A percentile compares a stretch with the other conserved stretches of the same genome.
Conservation (phyloP, 2,329 filamentous ascomycete genomes). For the Alternaria sp. region DNA sequence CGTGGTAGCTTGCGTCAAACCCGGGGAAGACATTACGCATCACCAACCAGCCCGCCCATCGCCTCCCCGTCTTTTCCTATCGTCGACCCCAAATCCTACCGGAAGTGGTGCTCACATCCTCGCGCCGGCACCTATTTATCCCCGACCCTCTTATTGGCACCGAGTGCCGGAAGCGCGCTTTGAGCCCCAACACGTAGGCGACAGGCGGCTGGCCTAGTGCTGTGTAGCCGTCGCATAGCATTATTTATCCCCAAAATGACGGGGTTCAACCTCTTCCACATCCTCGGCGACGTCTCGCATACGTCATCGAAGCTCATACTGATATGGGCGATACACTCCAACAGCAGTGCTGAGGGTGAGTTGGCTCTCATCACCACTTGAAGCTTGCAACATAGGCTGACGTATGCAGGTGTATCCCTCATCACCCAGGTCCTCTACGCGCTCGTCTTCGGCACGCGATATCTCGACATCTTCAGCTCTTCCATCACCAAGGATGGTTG, state of each 20-base stretch:
- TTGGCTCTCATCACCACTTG: neutral
- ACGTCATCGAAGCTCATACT: constrained; percentile 86
- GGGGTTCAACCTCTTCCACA: constrained; percentile 66
- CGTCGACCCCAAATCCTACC: neutral
- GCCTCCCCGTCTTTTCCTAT: neutral
- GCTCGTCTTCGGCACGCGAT: constrained; percentile 83
- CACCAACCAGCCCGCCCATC: constrained; percentile 3
- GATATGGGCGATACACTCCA: constrained; percentile 87
- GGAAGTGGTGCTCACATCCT: neutral
- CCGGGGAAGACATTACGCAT: constrained; percentile 6
- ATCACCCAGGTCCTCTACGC: constrained; percentile 90
- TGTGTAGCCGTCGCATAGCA: constrained; percentile 28
- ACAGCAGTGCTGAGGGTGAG: constrained; percentile 81
- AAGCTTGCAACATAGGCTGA: constrained; percentile 3
- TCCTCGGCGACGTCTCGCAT: constrained; percentile 84
- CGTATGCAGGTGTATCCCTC: constrained; percentile 74
- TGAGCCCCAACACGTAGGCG: constrained; percentile 6
- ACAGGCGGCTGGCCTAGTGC: constrained; percentile 31
- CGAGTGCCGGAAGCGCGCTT: neutral
- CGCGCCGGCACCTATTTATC: neutral
- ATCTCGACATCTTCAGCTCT: constrained; percentile 76
- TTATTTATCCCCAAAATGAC: constrained; percentile 33
- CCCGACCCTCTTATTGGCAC: neutral
- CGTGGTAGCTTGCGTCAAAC: constrained; percentile 12
- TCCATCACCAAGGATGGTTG: constrained; percentile 47